Evolutionary conservation across 805 yeast species (phyloP), one percentile per base, ranked within the genome.

Genomic region (Sugiyamaella smithiae): DNA sequence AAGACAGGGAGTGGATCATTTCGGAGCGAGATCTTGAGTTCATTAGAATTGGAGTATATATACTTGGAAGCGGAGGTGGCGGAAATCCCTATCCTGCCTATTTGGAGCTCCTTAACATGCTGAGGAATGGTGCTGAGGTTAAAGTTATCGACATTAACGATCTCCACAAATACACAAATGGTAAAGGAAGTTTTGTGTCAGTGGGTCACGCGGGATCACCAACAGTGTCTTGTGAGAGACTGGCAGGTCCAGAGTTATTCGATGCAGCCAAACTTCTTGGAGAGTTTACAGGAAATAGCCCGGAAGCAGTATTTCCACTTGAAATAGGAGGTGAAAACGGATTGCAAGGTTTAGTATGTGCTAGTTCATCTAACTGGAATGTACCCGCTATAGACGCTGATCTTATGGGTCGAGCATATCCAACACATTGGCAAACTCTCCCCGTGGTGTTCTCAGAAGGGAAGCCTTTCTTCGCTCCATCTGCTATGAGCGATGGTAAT

Each of bases 61-160:
- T 75, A 46, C 64, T 75, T 3, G 80, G 79, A 5, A 71, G 75
- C 58, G 80, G 79, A 2, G 80, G 80, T 11, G 80, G 80, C 25
- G 79, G 80, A 33, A 67, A 67, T 44, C 78, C 80, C 19, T 72
- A 74, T 57, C 61, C 74, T 3, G 57, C 56, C 16, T 71, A 56
- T 51, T 59, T 75, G 26, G 70, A 67, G 40, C 54, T 65, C 0
- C 31, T 51, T 40, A 67, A 67, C 45, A 48, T 62, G 44, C 42
- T 74, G 16, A 52, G 70, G 36, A 43, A 54, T 1, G 78, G 77
- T 7, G 68, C 62, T 17, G 45, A 46, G 1, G 60, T 72, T 23
- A 58, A 42, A 33, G 70, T 74, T 12, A 57, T 74, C 43, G 70
- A 70, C 55, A 48, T 66, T 37, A 62, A 64, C 24, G 71, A 66